Conservation (phyloP, 73 alveolate genomes). For the Paramecium biaurelia region DNA sequence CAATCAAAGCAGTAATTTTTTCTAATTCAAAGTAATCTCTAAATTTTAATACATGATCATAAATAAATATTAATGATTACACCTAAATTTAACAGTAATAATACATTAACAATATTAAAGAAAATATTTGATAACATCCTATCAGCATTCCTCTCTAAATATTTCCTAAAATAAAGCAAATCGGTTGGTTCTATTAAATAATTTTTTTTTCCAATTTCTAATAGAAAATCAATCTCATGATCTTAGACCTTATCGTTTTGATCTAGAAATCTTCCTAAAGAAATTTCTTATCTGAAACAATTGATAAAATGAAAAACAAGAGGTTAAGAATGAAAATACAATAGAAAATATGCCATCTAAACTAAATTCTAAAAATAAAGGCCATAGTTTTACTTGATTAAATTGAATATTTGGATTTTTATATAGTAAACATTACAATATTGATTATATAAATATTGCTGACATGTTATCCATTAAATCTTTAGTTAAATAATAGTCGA, state of each 20-base stretch:
- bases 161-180: constrained; percentile 11
- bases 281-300: constrained; percentile 1
- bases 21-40: constrained; percentile 21
- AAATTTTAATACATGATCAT: constrained; percentile 6
- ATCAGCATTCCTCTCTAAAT: neutral
- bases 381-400: neutral
- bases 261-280: neutral
- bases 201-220: neutral
- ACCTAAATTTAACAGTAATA: neutral
- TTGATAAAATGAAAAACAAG: neutral
- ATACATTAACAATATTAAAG: neutral
- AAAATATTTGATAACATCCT: neutral
- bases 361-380: neutral
- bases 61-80: neutral
- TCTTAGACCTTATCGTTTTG: neutral
- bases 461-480: neutral
- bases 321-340: constrained; percentile 1
- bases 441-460: neutral
- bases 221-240: neutral
- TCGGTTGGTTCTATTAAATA: neutral
- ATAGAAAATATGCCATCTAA: neutral
- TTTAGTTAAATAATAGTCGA: neutral
- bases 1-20: neutral
- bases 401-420: neutral
- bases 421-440: neutral